A percentile compares a stretch with the other conserved stretches of the same genome.
Conservation (phyloP, 1,284 basidiomycete genomes). For the Moesziomyces sp. region DNA sequence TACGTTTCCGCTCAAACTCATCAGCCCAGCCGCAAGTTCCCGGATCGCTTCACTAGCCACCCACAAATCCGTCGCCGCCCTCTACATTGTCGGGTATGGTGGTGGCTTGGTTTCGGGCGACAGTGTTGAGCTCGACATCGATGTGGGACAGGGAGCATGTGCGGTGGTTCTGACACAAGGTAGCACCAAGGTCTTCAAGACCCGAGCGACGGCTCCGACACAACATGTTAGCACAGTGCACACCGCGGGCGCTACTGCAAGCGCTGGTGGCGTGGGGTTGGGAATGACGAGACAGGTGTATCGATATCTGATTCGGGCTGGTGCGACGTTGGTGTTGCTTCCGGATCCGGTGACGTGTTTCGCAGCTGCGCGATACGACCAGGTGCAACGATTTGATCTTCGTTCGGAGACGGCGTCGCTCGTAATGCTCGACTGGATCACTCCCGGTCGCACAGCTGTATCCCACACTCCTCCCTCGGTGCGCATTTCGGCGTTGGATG, state of each 20-base stretch:
- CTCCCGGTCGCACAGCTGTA: conserved; percentile 52
- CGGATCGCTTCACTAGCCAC: conserved; percentile 60
- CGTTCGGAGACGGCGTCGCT: conserved; percentile 47
- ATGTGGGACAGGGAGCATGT: conserved; percentile 73
- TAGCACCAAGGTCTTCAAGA: conserved; percentile 68
- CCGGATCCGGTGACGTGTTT: conserved; percentile 66
- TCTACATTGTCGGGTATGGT: conserved; percentile 88
- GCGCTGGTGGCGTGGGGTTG: neutral
- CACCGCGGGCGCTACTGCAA: neutral
- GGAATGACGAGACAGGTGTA: conserved; percentile 35
- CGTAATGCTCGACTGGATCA: conserved; percentile 65
- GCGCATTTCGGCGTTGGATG: no score
- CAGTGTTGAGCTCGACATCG: conserved; percentile 75
- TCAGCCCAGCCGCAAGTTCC: conserved; percentile 74
- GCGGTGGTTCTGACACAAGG: conserved; percentile 85
- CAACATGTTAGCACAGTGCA: conserved; percentile 11
- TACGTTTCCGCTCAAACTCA: conserved; percentile 88
- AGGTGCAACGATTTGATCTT: conserved; percentile 63
- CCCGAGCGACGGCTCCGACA: conserved; percentile 18
- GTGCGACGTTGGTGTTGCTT: conserved; percentile 56
- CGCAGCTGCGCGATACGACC: conserved; percentile 53
- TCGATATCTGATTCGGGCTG: conserved; percentile 47
- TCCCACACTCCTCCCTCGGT: neutral
- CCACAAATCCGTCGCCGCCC: conserved; percentile 73
- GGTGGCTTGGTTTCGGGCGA: conserved; percentile 94